Conservation (phyloP, 768 basidiomycete genomes). For the Nidula microcarpa region DNA sequence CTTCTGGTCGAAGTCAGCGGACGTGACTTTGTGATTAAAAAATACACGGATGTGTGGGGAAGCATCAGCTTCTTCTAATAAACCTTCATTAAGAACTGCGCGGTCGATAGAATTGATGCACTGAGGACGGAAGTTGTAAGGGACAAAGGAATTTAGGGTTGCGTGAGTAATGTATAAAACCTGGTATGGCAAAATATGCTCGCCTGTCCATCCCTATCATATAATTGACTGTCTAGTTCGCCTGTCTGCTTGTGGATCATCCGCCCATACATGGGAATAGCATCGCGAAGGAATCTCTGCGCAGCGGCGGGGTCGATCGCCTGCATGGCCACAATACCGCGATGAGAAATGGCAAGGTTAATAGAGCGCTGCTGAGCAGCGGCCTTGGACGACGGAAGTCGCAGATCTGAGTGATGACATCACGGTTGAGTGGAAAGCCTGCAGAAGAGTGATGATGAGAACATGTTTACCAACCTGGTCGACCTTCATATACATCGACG, state of each 20-base stretch:
- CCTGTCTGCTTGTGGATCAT: slow-evolving; percentile 87
- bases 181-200: slow-evolving; percentile 16
- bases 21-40: slow-evolving; percentile 80
- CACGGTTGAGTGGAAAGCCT: not conserved
- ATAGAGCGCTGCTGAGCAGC: slow-evolving; percentile 81
- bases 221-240: slow-evolving; percentile 75
- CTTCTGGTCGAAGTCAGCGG: slow-evolving; percentile 72
- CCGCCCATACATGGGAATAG: slow-evolving; percentile 92
- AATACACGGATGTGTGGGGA: slow-evolving; percentile 60
- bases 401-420: slow-evolving; percentile 52
- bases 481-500: slow-evolving; percentile 76
- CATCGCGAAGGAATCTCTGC: slow-evolving; percentile 66
- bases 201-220: slow-evolving; percentile 88
- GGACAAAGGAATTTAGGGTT: slow-evolving; percentile 13
- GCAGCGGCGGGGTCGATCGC: slow-evolving; percentile 73
- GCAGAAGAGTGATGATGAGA: slow-evolving; percentile 1
- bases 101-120: slow-evolving; percentile 95
- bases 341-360: slow-evolving; percentile 92
- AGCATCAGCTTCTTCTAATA: slow-evolving; percentile 74
- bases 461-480: slow-evolving; percentile 51
- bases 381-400: slow-evolving; percentile 65
- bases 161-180: slow-evolving; percentile 4
- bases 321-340: slow-evolving; percentile 86
- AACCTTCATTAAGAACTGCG: slow-evolving; percentile 77
- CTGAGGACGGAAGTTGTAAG: slow-evolving; percentile 38